Evolutionary conservation across 2,329 filamentous ascomycete genomes (phyloP), one percentile per base, ranked within the genome.

Genomic region (Sordariomycetes sp.): DNA sequence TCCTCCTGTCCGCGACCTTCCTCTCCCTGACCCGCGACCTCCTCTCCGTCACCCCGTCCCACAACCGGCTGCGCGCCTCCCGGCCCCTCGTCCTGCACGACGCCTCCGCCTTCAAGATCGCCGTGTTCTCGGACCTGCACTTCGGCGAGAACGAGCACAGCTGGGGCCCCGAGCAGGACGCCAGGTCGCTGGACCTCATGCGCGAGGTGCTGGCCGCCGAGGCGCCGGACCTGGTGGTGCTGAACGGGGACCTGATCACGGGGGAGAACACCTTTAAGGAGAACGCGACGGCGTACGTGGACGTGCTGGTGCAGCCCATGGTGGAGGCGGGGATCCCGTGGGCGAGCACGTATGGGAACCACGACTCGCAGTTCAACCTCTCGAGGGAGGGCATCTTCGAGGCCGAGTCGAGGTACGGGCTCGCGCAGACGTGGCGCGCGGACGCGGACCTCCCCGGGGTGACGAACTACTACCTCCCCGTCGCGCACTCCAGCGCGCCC

Each of bases 231-330:
- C 74, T 90, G 0, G 85, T 87, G 0, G 80, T 90, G 0, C 69
- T 90, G 32, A 90, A 89, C 58, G 87, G 87, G 16, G 87, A 90
- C 63, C 73, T 90, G 3, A 84, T 88, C 58, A 87, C 86, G 0
- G 86, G 87, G 46, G 86, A 89, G 60, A 82, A 84, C 59, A 78
- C 77, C 0, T 80, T 73, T 60, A 59, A 74, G 3, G 70, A 78
- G 3, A 87, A 87, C 64, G 68, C 66, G 58, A 83, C 80, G 0
- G 63, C 69, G 7, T 85, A 86, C 58, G 59, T 88, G 3, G 81
- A 88, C 62, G 69, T 77, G 62, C 77, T 87, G 11, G 80, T 87
- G 1, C 69, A 65, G 1, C 85, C 84, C 0, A 69, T 90, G 0
- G 71, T 86, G 0, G 62, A 78, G 3, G 76, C 79, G 18, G 72